Percentiles rank a stretch among this genome's conserved stretches.
phyloP scores from a whole-genome alignment of 2,329 filamentous ascomycete species.

The Sarocladium brachiariae region DNA sequence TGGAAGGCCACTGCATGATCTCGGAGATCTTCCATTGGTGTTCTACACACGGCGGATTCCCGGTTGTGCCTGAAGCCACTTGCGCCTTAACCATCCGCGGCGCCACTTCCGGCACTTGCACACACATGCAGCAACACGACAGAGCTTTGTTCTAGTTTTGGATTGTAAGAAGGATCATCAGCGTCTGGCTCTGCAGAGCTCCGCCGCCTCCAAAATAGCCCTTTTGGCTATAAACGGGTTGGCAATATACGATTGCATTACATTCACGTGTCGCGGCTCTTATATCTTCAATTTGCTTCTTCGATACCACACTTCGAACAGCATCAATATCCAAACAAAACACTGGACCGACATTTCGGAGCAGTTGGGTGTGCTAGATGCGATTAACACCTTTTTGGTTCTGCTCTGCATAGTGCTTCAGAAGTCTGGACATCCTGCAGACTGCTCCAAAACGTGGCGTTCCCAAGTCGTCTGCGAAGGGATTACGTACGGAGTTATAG shows the following conservation, averaged over 20 bases:
- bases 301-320: background rate
- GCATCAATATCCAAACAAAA: no score
- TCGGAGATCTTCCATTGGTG: no score
- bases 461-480: no score
- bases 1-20: background rate
- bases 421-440: no score
- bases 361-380: no score
- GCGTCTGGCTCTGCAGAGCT: background rate
- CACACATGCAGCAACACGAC: background rate
- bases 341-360: no score
- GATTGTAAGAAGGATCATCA: background rate
- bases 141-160: no score
- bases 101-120: slow-evolving; percentile 7
- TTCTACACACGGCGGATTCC: no score
- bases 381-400: background rate
- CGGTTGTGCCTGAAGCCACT: background rate
- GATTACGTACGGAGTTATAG: no score
- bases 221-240: background rate
- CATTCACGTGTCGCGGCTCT: background rate
- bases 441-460: no score
- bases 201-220: slow-evolving; percentile 9
- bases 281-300: background rate
- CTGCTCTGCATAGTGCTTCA: background rate
- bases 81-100: background rate
- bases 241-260: slow-evolving; percentile 1